These are phyloP conservation scores for Daldinia grandis DNA, from an alignment of 495 filamentous ascomycete species.

Conservation along the genomic window DNA sequence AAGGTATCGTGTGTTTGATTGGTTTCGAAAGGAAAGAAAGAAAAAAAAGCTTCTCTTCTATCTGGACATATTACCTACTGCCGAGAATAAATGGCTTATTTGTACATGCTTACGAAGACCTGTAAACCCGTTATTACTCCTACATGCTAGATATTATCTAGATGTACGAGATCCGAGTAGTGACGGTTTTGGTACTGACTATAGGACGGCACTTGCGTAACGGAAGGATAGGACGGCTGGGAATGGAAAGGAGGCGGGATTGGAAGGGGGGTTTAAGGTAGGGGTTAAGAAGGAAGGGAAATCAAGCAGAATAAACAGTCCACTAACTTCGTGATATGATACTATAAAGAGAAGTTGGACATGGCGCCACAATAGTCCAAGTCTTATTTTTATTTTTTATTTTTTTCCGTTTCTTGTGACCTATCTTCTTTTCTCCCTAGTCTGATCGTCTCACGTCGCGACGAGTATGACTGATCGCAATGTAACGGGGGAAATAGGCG, in stretches of 20 bases:
- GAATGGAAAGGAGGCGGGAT: neutral
- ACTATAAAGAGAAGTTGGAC: slow-evolving; percentile 33
- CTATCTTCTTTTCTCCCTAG: neutral
- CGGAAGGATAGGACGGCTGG: no score
- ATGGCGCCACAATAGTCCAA: slow-evolving; percentile 22
- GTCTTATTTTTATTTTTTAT: neutral
- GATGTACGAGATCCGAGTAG: slow-evolving; percentile 1
- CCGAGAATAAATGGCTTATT: neutral
- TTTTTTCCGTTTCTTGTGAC: neutral
- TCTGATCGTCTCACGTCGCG: neutral
- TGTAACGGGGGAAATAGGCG: neutral
- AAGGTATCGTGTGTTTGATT: neutral
- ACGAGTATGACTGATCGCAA: neutral
- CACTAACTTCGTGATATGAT: slow-evolving; percentile 12
- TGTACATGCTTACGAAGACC: slow-evolving; percentile 16
- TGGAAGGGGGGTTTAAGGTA: slow-evolving; percentile 7
- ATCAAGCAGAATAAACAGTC: neutral
- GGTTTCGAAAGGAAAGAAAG: neutral
- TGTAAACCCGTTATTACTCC: neutral
- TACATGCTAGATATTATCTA: neutral
- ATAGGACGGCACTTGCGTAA: no score
- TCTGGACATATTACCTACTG: slow-evolving; percentile 23
- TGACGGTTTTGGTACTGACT: neutral
- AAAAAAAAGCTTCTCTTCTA: slow-evolving; percentile 12
- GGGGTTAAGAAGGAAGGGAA: neutral